Percentiles rank a stretch among this genome's conserved stretches.
phyloP scores from a whole-genome alignment of 2,329 filamentous ascomycete genomes.

The Tolypocladium cylindrosporum region DNA sequence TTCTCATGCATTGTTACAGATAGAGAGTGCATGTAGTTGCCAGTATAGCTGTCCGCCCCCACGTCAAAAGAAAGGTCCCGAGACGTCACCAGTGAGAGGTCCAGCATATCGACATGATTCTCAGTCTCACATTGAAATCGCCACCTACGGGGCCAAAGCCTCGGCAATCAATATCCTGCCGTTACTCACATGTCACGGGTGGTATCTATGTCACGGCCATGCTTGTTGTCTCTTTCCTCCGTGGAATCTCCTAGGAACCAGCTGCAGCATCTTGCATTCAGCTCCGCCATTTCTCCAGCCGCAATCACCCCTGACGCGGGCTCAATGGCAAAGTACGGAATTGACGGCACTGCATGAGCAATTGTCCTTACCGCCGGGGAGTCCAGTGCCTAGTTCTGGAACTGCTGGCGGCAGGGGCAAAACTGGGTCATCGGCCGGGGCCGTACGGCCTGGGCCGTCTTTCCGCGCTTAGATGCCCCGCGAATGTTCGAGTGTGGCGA shows the following conservation, averaged over 20 bases:
- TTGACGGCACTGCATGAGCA: no score
- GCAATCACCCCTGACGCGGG: no score
- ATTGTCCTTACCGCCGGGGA: neutral
- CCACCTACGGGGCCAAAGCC: neutral
- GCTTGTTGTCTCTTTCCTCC: neutral
- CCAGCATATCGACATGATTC: neutral
- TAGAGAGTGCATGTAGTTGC: rapidly evolving
- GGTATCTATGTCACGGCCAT: neutral
- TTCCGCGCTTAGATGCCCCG: neutral
- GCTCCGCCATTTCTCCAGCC: no score
- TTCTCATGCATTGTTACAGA: neutral
- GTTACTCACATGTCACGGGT: neutral
- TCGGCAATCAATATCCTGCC: neutral
- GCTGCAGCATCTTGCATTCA: no score
- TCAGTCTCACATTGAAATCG: neutral
- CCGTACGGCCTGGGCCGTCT: neutral
- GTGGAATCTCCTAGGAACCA: neutral
- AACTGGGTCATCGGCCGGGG: neutral
- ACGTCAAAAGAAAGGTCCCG: neutral
- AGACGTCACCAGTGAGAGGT: neutral
- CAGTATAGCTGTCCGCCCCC: neutral
- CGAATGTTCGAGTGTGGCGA: neutral
- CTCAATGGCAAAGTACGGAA: no score
- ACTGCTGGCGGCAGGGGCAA: no score
- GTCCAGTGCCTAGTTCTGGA: neutral